These are phyloP conservation scores for Lasiosphaeria miniovina DNA, from an alignment of 495 filamentous ascomycete species.

Conservation along the genomic window DNA sequence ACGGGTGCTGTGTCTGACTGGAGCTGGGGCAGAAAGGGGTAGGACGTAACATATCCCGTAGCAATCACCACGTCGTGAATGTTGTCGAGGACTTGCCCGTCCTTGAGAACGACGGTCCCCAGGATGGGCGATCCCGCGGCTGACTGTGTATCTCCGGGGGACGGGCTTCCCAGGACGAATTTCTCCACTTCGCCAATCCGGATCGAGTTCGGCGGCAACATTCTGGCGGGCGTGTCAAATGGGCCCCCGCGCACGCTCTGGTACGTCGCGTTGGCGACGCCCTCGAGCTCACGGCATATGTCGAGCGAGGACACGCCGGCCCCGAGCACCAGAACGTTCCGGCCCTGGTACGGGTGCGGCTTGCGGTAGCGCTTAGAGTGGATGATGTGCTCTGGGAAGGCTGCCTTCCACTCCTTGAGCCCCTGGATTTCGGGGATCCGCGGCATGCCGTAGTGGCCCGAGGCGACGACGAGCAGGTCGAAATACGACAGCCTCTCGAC, in stretches of 20 bases:
- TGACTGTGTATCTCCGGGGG: background rate
- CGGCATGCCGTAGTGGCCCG: slow-evolving; percentile 58
- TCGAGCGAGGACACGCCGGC: slow-evolving; percentile 60
- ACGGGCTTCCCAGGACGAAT: slow-evolving; percentile 18
- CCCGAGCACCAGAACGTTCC: slow-evolving; percentile 60
- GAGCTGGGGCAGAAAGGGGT: slow-evolving; percentile 54
- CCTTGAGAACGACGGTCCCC: slow-evolving; percentile 29
- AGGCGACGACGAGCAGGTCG: slow-evolving; percentile 56
- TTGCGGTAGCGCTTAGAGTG: slow-evolving; percentile 63
- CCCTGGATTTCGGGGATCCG: slow-evolving; percentile 55
- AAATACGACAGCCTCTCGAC: slow-evolving; percentile 38
- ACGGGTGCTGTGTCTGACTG: slow-evolving; percentile 35
- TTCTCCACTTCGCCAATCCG: slow-evolving; percentile 51
- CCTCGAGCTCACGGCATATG: slow-evolving; percentile 55
- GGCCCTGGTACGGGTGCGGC: slow-evolving; percentile 39
- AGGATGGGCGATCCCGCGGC: slow-evolving; percentile 14
- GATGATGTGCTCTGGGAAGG: slow-evolving; percentile 48
- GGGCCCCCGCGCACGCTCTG: slow-evolving; percentile 57
- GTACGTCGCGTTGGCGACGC: slow-evolving; percentile 49
- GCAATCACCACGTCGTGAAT: slow-evolving; percentile 58
- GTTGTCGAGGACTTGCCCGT: slow-evolving; percentile 41
- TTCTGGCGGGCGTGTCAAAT: slow-evolving; percentile 52
- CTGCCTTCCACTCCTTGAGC: slow-evolving; percentile 49
- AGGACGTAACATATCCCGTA: slow-evolving; percentile 62
- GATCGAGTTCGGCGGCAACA: slow-evolving; percentile 45